Conservation (phyloP, 306 rosid genomes). For the Vicia faba region DNA sequence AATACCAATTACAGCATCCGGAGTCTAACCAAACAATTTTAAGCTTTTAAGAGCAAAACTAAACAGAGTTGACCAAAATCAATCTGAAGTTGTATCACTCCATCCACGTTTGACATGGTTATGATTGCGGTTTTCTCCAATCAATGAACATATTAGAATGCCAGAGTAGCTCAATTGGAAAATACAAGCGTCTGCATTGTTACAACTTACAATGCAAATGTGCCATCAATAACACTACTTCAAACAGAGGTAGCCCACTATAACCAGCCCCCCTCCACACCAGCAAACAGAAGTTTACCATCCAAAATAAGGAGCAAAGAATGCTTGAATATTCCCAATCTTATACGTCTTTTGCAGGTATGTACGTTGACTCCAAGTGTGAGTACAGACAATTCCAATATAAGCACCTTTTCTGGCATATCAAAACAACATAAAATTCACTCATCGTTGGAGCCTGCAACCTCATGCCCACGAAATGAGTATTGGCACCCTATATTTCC, state of each 20-base stretch:
- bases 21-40: constrained; percentile 13
- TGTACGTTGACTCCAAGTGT: constrained; percentile 22
- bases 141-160: constrained; percentile 13
- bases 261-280: constrained; percentile 29
- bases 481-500: constrained; percentile 28
- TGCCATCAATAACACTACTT: constrained; percentile 20
- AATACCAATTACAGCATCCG: constrained; percentile 17
- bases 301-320: constrained; percentile 28
- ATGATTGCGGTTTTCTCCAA: constrained; percentile 23
- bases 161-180: constrained; percentile 15
- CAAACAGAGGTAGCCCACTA: constrained; percentile 22
- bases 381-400: constrained; percentile 22
- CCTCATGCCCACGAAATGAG: constrained; percentile 39
- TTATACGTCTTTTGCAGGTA: constrained; percentile 27
- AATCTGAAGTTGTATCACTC: constrained; percentile 13
- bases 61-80: constrained; percentile 12
- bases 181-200: constrained; percentile 13
- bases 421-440: constrained; percentile 7
- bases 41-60: constrained; percentile 11
- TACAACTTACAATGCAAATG: constrained; percentile 10
- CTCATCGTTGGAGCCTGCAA: constrained; percentile 31
- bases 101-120: constrained; percentile 22
- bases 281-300: constrained; percentile 27
- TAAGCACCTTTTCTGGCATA: constrained; percentile 14
- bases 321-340: constrained; percentile 21